Evolutionary conservation across 2,329 filamentous ascomycete genomes (phyloP), one percentile per base, ranked within the genome.

Genomic region (Cadophora gregata): DNA sequence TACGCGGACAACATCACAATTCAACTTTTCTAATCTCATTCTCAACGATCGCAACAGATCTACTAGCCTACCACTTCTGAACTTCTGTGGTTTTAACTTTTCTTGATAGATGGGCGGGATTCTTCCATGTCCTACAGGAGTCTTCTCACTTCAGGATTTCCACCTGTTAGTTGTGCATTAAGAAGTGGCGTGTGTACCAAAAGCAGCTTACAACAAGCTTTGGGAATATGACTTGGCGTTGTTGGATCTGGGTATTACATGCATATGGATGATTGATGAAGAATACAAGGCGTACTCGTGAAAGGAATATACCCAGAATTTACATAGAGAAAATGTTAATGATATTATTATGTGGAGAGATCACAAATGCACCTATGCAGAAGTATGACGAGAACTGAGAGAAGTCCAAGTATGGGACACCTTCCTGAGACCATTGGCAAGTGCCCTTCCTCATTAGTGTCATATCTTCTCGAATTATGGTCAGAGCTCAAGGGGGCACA

Each of bases 1-100:
- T 67, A 76, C 63, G 69, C 72, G 27, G 68, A 76, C 29, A 76
- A 76, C 25, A 53, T 66, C 19, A 70, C 69, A 21, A 38, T 63
- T 45, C 60, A 56, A 27, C 60, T 63, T n/a, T 63, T 63, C 19
- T 63, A 36, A 63, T n/a, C n/a, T n/a, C n/a, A n/a, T n/a, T n/a
- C n/a, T n/a, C n/a, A n/a, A n/a, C n/a, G n/a, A n/a, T n/a, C n/a
- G n/a, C n/a, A n/a, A n/a, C n/a, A n/a, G n/a, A n/a, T n/a, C n/a
- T 10, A 19, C 4, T 38, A 45, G n/a, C 33, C 51, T n/a, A 33
- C 16, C 6, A 29, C 25, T 55, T 31, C 10, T 12, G 51, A 31
- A 16, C 16, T 33, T 33, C n/a, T n/a, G n/a, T n/a, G 31, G 31
- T 6, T 10, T 33, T 10, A 10, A 33, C 31, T 33, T 33, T n/a